Evolutionary conservation across 73 alveolate genomes (phyloP).

Genomic region (Paramecium caudatum): DNA sequence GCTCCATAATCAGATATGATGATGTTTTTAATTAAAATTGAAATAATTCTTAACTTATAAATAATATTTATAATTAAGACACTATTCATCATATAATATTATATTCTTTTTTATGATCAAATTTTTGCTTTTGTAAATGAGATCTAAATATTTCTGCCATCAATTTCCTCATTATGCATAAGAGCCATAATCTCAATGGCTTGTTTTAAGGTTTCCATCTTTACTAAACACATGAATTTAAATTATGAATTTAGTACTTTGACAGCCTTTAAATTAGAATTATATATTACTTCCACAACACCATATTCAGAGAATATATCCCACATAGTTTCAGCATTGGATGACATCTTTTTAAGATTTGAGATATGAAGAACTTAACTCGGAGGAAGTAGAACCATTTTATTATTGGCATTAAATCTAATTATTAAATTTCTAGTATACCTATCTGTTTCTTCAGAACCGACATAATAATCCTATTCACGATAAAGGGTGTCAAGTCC

Average conservation of each 20-base stretch:
- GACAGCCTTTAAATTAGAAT: not conserved
- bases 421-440: not conserved
- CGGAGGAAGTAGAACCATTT: conserved; percentile 56
- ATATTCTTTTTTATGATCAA: conserved; percentile 6
- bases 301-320: conserved; percentile 65
- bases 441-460: conserved; percentile 61
- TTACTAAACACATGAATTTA: conserved; percentile 59
- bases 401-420: conserved; percentile 64
- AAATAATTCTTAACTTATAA: not conserved
- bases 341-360: conserved; percentile 52
- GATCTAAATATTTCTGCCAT: conserved; percentile 59
- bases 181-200: conserved; percentile 50
- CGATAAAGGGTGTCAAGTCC: conserved; percentile 23
- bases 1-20: not conserved
- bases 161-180: conserved; percentile 62
- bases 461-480: conserved; percentile 51
- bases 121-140: conserved; percentile 63
- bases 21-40: not conserved
- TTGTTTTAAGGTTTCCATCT: conserved; percentile 44
- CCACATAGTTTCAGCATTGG: conserved; percentile 72
- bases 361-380: conserved; percentile 71
- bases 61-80: not conserved
- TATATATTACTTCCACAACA: conserved; percentile 22
- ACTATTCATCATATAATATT: not conserved
- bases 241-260: conserved; percentile 50